Evolutionary conservation across 2,329 filamentous ascomycete genomes (phyloP).

Genomic region (Ophiocordyceps camponoti-floridani): DNA sequence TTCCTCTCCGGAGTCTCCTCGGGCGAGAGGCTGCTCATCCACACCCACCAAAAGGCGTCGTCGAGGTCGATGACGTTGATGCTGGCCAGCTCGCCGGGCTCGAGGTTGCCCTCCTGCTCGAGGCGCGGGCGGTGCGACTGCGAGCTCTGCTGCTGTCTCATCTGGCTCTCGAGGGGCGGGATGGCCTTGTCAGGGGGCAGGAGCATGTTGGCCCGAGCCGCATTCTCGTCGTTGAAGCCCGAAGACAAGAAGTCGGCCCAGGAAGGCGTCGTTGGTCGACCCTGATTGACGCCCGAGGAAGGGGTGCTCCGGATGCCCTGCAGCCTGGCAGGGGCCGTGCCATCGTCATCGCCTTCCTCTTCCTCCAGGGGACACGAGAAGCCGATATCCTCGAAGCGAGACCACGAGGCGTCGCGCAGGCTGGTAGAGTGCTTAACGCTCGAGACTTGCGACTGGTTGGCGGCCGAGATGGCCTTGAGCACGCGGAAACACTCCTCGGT

Average conservation of each 20-base stretch:
- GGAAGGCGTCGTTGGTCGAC: conserved; percentile 81
- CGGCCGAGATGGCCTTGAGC: conserved; percentile 68
- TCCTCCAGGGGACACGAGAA: conserved; percentile 65
- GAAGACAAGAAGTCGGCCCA: conserved; percentile 97
- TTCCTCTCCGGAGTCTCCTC: conserved; percentile 80
- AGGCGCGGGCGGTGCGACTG: conserved; percentile 64
- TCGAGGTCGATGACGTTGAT: conserved; percentile 76
- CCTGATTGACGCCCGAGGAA: conserved; percentile 49
- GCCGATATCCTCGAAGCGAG: conserved; percentile 85
- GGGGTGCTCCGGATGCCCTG: conserved; percentile 45
- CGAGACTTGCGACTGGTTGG: conserved; percentile 68
- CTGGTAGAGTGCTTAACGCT: conserved; percentile 54
- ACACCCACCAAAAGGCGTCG: conserved; percentile 98
- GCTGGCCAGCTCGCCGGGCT: conserved; percentile 87
- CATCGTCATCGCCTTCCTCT: conserved; percentile 46
- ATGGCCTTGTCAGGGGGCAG: conserved; percentile 85
- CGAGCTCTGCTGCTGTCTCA: conserved; percentile 66
- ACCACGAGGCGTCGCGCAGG: conserved; percentile 80
- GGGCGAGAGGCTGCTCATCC: conserved; percentile 88
- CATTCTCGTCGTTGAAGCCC: conserved; percentile 68
- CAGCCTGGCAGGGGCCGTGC: conserved; percentile 19
- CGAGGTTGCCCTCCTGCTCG: conserved; percentile 50
- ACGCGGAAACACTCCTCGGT: conserved; percentile 92
- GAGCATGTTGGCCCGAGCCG: conserved; percentile 48
- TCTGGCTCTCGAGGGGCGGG: conserved; percentile 59